Evolutionary conservation across 257 asterid genomes (phyloP), one percentile per base, ranked within the genome.

Genomic region (Nicotiana noctiflora): DNA sequence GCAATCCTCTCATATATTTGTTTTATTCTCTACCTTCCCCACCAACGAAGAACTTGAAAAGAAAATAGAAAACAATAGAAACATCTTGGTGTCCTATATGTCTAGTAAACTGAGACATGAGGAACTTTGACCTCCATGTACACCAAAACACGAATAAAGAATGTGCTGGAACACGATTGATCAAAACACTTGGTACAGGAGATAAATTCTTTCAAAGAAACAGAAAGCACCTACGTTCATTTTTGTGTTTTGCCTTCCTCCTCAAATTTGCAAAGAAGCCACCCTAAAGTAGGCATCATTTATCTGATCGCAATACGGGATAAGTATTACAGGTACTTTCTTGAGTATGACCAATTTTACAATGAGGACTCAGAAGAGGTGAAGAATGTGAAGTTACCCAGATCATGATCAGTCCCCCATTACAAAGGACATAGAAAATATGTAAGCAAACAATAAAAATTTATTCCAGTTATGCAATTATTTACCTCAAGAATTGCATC

Each of bases 401-500:
- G 12, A 21, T 21, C 34, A 14, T 12, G 59, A 44, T 44, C 9
- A 57, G 13, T 27, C 40, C 66, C 34, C 70, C 70, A 29, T 64
- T 29, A 64, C 9, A 25, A 52, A 52, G 60, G 60, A 72, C 37
- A 1, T 72, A 23, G 46, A 23, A 5, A 25, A 70, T 21, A 14
- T 12, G 78, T 44, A 68, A 63, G 23, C 1, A 61, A 79, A 37
- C 44, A 64, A 10, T 64, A 19, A 1, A 63, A 62, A 46, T 15
- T 11, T 14, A 63, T 63, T n/a, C 62, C 31, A 76, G 44, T 9
- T 4, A 18, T 17, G 32, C n/a, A 31, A 27, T 70, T 32, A 80
- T 87, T 91, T 85, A 92, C 99, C 92, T 84, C 93, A 19, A 93
- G 84, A 88, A 95, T 88, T 79, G 88, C 93, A 86, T 88, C 94